Conservation (phyloP, 805 yeast genomes). For the Ogataea pignaliae region DNA sequence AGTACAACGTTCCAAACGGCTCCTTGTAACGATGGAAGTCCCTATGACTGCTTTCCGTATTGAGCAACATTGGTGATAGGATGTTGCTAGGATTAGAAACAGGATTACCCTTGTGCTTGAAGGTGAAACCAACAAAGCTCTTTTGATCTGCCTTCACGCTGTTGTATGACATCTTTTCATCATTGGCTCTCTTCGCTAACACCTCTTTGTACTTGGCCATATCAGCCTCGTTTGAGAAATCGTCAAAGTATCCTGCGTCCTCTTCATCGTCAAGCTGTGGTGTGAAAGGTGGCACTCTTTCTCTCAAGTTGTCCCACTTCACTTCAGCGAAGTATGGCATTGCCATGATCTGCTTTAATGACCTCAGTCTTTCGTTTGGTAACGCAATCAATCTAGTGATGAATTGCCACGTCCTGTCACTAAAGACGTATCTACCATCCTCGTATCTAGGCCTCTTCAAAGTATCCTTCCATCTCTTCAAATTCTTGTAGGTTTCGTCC, state of each 20-base stretch:
- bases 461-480: constrained; percentile 88
- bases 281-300: constrained; percentile 84
- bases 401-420: constrained; percentile 94
- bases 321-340: constrained; percentile 83
- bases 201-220: constrained; percentile 98
- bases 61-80: constrained; percentile 28
- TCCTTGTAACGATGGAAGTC: constrained; percentile 25
- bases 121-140: constrained; percentile 92
- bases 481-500: constrained; percentile 90
- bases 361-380: constrained; percentile 68
- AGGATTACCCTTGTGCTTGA: constrained; percentile 73
- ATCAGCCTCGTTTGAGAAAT: constrained; percentile 91
- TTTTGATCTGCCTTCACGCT: constrained; percentile 55
- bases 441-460: constrained; percentile 87
- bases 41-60: constrained; percentile 18
- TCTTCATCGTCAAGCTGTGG: constrained; percentile 96
- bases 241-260: constrained; percentile 98
- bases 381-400: constrained; percentile 76
- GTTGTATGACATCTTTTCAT: constrained; percentile 73
- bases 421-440: constrained; percentile 86
- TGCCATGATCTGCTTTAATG: constrained; percentile 74
- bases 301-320: constrained; percentile 68
- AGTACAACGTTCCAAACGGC: constrained; percentile 34
- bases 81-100: constrained; percentile 39
- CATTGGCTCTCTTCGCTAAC: constrained; percentile 82